phyloP scores from a whole-genome alignment of 2,329 filamentous ascomycete species.

The Colletotrichum orbiculare region DNA sequence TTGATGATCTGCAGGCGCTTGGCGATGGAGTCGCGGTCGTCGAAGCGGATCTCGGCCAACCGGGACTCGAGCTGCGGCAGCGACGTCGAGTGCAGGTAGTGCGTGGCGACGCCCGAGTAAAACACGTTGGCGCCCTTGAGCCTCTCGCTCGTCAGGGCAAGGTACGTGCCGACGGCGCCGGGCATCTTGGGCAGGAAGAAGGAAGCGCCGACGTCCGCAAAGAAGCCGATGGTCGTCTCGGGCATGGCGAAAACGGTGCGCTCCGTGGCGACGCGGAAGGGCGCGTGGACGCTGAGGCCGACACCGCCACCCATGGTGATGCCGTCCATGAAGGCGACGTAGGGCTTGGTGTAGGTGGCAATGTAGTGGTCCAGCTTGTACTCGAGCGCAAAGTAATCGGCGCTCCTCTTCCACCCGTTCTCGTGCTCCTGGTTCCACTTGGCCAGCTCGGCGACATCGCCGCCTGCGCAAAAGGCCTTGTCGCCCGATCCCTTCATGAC shows the following conservation, averaged over 20 bases:
- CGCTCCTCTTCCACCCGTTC: constrained; percentile 78
- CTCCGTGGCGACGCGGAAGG: constrained; percentile 96
- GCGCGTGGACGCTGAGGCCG: constrained; percentile 92
- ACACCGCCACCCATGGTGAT: constrained; percentile 99
- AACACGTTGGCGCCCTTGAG: constrained; percentile 87
- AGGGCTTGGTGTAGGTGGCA: constrained; percentile 92
- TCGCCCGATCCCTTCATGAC: constrained; percentile 91
- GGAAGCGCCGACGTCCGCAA: constrained; percentile 95
- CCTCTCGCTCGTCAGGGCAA: constrained; percentile 89
- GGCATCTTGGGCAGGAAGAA: constrained; percentile 95
- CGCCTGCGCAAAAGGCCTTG: constrained; percentile 91
- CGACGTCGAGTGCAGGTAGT: constrained; percentile 93
- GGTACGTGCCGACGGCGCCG: constrained; percentile 88
- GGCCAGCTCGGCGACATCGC: constrained; percentile 87
- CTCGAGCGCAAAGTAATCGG: constrained; percentile 92
- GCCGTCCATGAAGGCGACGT: constrained; percentile 95
- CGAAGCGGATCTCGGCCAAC: constrained; percentile 89
- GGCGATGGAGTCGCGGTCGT: constrained; percentile 74
- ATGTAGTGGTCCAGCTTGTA: constrained; percentile 97
- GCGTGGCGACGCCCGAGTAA: constrained; percentile 92
- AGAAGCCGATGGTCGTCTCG: constrained; percentile 98
- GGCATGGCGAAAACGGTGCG: constrained; percentile 98
- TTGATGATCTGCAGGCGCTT: constrained; percentile 80
- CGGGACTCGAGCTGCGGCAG: constrained; percentile 84
- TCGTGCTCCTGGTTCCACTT: constrained; percentile 74